Percentiles rank a stretch among this genome's conserved stretches.
phyloP scores from a whole-genome alignment of 352 stramenopile genomes.

The Chrysophaeum taylorii region DNA sequence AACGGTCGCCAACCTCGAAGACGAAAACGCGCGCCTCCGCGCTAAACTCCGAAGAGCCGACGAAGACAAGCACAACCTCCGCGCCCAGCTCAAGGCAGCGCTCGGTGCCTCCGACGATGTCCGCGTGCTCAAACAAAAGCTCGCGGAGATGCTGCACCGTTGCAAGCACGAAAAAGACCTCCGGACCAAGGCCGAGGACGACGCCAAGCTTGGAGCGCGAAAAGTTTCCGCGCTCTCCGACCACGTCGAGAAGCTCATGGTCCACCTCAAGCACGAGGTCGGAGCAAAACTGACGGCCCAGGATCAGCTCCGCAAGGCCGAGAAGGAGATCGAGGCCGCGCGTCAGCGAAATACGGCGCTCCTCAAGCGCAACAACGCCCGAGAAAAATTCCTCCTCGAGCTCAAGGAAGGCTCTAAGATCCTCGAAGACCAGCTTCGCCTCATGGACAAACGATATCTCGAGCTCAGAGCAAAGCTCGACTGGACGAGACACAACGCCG shows the following conservation, averaged over 20 bases:
- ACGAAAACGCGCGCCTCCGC: background rate
- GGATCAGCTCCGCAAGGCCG: conserved; percentile 54
- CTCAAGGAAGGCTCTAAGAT: conserved; percentile 80
- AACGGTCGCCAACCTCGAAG: conserved; percentile 6
- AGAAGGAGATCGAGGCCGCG: conserved; percentile 62
- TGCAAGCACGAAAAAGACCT: conserved; percentile 71
- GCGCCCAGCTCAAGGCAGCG: background rate
- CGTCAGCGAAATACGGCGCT: conserved; percentile 50
- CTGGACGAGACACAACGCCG: conserved; percentile 71
- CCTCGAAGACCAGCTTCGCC: conserved; percentile 81
- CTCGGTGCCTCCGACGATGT: background rate
- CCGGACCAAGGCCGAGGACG: conserved; percentile 50
- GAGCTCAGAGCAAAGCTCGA: conserved; percentile 88
- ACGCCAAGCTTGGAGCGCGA: conserved; percentile 53
- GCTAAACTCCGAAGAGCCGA: conserved; percentile 16
- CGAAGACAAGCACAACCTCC: conserved; percentile 14
- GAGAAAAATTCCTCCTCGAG: conserved; percentile 72
- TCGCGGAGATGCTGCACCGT: conserved; percentile 59
- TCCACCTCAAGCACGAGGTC: conserved; percentile 87
- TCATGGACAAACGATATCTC: conserved; percentile 96
- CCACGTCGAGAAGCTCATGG: conserved; percentile 91
- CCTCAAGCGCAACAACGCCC: conserved; percentile 60
- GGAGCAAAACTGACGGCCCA: conserved; percentile 73
- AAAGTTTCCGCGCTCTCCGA: conserved; percentile 79
- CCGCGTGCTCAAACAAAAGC: conserved; percentile 31